phyloP scores from a whole-genome alignment of 2,329 filamentous ascomycete genomes.

The Beauveria caledonica region DNA sequence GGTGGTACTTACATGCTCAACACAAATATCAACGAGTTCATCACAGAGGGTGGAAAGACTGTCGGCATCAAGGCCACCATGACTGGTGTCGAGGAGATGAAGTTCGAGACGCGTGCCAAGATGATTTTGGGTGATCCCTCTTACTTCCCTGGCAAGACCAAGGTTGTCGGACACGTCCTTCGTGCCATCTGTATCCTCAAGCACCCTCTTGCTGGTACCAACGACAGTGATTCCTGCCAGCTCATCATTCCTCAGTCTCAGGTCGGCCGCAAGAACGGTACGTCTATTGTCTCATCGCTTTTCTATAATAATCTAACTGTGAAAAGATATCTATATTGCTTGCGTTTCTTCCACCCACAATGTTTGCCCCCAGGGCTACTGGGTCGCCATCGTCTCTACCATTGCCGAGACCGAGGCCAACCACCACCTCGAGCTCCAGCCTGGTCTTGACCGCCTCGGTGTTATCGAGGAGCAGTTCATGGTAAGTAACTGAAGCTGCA shows the following conservation, averaged over 20 bases:
- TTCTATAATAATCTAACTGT: constrained; percentile 9
- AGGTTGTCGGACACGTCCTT: constrained; percentile 80
- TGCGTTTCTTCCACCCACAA: constrained; percentile 94
- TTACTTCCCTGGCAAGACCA: constrained; percentile 88
- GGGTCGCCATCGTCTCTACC: constrained; percentile 95
- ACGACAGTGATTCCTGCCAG: constrained; percentile 82
- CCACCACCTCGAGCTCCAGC: constrained; percentile 90
- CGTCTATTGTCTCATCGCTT: constrained; percentile 20
- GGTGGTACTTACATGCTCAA: constrained; percentile 99
- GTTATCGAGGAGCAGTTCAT: constrained; percentile 96
- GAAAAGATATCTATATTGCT: constrained; percentile 85
- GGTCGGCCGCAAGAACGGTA: constrained; percentile 92
- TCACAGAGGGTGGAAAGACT: constrained; percentile 80
- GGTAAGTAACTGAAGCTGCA: constrained; percentile 36
- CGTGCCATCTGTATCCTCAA: constrained; percentile 97
- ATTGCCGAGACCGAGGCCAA: constrained; percentile 88
- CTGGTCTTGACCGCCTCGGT: constrained; percentile 85
- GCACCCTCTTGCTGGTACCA: constrained; percentile 86
- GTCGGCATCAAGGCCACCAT: constrained; percentile 95
- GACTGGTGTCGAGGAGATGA: constrained; percentile 83
- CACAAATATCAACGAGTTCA: constrained; percentile 82
- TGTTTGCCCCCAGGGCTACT: constrained; percentile 98
- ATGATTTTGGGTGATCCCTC: constrained; percentile 94
- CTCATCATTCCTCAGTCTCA: constrained; percentile 97
- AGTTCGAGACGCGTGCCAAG: constrained; percentile 92